Conservation (phyloP, 2,329 filamentous ascomycete genomes). For the Hymenoscyphus fraxineus region DNA sequence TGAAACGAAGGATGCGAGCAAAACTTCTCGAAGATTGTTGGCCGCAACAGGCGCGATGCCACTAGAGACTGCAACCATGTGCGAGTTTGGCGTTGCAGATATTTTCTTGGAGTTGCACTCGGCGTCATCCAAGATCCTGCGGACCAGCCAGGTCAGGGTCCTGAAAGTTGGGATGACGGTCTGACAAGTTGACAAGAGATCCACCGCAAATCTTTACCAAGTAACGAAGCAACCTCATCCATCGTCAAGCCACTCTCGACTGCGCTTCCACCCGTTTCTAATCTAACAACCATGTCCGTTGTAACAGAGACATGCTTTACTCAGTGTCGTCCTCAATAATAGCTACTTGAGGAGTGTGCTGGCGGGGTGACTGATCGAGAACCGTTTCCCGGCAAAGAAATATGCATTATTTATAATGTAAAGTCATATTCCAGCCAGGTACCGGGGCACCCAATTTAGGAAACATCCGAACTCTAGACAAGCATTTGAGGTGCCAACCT, state of each 20-base stretch:
- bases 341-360: not conserved
- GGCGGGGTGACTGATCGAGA: not conserved
- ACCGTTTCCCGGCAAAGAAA: not conserved
- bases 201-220: not conserved
- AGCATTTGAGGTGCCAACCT: not conserved
- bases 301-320: not conserved
- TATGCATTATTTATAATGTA: not conserved
- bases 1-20: not conserved
- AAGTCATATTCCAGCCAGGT: not conserved
- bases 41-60: not conserved
- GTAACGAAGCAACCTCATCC: not conserved
- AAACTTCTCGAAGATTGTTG: not conserved
- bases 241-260: not conserved
- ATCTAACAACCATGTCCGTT: not conserved
- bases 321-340: not conserved
- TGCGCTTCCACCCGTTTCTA: not conserved
- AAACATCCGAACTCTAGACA: not conserved
- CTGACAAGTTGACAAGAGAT: not conserved
- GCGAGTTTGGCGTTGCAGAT: not conserved
- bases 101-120: not conserved
- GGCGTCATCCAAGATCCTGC: not conserved
- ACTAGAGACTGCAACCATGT: not conserved
- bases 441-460: not conserved
- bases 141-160: no score
- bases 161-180: not conserved